These are phyloP conservation scores for Eutrema salsugineum DNA, from an alignment of 441 rosid species.

Conservation along the genomic window DNA sequence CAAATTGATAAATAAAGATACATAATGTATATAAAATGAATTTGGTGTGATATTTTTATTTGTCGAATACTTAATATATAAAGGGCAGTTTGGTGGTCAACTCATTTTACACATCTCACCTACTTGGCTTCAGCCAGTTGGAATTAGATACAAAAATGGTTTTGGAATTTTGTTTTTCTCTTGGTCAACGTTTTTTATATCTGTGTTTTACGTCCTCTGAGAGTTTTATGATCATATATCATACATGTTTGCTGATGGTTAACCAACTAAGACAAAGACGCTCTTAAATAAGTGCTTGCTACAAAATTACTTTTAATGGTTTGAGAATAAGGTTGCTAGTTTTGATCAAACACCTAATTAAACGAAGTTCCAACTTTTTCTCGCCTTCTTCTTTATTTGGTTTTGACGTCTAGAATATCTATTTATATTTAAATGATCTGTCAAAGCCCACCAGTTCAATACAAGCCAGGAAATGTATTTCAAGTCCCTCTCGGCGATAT, in stretches of 20 bases:
- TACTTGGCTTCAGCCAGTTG: not conserved
- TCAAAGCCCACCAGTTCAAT: not conserved
- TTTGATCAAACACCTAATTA: too few species aligned
- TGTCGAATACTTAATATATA: not conserved
- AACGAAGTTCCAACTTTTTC: not conserved
- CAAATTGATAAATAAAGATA: not conserved
- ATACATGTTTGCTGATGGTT: too few species aligned
- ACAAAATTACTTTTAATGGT: too few species aligned
- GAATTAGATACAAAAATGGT: not conserved
- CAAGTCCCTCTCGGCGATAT: not conserved
- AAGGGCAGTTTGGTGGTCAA: slow-evolving; percentile 2
- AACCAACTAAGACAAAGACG: too few species aligned
- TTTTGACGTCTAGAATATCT: not conserved
- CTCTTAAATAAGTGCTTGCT: too few species aligned
- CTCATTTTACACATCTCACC: not conserved
- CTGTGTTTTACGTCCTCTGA: not conserved
- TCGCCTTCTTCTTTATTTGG: not conserved
- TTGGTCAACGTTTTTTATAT: not conserved
- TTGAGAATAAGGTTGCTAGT: too few species aligned
- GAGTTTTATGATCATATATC: too few species aligned
- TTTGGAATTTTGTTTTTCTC: not conserved
- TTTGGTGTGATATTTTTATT: not conserved
- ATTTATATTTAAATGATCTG: not conserved
- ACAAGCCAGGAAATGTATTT: slow-evolving; percentile 1
- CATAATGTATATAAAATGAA: not conserved